Percentiles rank a stretch among this genome's conserved stretches.
These are phyloP conservation scores for Alternaria postmessia DNA, from an alignment of 2,329 filamentous ascomycete species.

Conservation along the genomic window DNA sequence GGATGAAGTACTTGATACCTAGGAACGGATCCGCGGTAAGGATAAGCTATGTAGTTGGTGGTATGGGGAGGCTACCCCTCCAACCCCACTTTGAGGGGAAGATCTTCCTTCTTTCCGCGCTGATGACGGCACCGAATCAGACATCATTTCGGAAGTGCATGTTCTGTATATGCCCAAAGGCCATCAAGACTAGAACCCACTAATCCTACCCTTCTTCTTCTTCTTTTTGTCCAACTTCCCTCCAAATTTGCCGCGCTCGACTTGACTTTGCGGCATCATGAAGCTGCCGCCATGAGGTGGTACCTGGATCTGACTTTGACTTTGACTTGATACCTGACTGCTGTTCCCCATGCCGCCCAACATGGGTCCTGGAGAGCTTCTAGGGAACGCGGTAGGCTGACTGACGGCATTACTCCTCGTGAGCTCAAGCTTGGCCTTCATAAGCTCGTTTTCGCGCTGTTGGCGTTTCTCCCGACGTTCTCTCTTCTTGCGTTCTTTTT, in stretches of 20 bases:
- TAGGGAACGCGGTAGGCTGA: conserved; percentile 27
- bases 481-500: conserved; percentile 49
- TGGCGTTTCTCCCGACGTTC: conserved; percentile 53
- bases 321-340: conserved; percentile 32
- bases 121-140: conserved; percentile 9
- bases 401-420: conserved; percentile 28
- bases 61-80: conserved; percentile 27
- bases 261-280: conserved; percentile 38
- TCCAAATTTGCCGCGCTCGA: conserved; percentile 47
- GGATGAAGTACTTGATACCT: background rate
- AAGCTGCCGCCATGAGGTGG: conserved; percentile 9
- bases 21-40: background rate
- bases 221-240: conserved; percentile 44
- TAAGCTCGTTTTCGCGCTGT: conserved; percentile 48
- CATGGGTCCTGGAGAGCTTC: conserved; percentile 41
- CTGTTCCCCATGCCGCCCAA: conserved; percentile 29
- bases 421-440: conserved; percentile 29
- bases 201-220: conserved; percentile 48
- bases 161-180: background rate
- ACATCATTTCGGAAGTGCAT: background rate
- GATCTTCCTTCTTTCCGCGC: conserved; percentile 15
- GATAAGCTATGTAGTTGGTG: conserved; percentile 1
- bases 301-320: conserved; percentile 13
- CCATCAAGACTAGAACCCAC: conserved; percentile 36
- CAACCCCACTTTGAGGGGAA: conserved; percentile 19